Evolutionary conservation across 768 basidiomycete genomes (phyloP).

Genomic region (Leucogyrophana mollusca): DNA sequence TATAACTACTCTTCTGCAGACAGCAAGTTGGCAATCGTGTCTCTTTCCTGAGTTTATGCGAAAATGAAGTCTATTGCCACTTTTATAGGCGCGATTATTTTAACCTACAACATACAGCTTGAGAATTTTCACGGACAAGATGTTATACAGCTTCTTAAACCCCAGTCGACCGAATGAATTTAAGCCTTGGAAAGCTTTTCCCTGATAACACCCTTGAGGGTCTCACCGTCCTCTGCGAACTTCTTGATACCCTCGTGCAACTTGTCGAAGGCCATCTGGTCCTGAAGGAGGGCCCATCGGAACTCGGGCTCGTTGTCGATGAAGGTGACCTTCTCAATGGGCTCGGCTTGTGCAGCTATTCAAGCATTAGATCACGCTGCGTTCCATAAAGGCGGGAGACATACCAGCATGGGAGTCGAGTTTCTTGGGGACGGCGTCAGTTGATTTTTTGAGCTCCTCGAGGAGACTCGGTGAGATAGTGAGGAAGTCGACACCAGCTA

Average conservation of each 20-base stretch:
- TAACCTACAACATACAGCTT: no score
- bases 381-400: constrained; percentile 17
- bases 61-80: no score
- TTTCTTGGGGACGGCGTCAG: constrained; percentile 77
- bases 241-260: constrained; percentile 98
- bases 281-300: constrained; percentile 91
- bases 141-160: no score
- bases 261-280: constrained; percentile 99
- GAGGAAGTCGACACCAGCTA: constrained; percentile 97
- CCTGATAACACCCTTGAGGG: constrained; percentile 81
- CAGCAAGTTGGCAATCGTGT: no score
- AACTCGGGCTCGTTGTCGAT: constrained; percentile 95
- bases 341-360: constrained; percentile 52
- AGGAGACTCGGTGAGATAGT: constrained; percentile 91
- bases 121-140: no score
- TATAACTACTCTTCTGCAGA: no score
- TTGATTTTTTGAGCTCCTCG: constrained; percentile 88
- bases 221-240: constrained; percentile 93
- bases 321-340: constrained; percentile 78
- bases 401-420: constrained; percentile 65
- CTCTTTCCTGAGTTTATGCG: no score
- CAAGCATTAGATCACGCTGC: no score
- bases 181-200: constrained; percentile 54
- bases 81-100: no score
- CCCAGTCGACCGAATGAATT: no score